Evolutionary conservation across 306 rosid genomes (phyloP).

Genomic region (Pyrus pyrifolia): DNA sequence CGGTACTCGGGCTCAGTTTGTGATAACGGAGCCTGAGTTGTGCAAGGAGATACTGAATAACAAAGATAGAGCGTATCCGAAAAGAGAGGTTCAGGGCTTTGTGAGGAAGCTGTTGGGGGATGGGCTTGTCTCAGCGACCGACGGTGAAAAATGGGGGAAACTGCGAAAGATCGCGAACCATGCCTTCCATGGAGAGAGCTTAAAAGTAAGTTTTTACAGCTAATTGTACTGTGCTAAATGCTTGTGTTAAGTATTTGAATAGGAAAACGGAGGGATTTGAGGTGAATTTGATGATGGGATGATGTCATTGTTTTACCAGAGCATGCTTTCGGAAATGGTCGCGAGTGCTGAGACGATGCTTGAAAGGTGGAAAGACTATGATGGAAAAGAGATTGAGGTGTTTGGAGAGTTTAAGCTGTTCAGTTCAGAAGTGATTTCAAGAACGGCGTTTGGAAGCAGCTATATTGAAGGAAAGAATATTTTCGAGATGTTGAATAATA

Average conservation of each 20-base stretch:
- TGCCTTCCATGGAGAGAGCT: constrained; percentile 36
- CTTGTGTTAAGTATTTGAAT: neutral
- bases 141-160: constrained; percentile 35
- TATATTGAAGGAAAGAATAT: constrained; percentile 18
- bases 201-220: constrained; percentile 23
- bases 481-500: constrained; percentile 9
- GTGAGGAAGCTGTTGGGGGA: constrained; percentile 27
- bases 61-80: constrained; percentile 9
- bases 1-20: constrained; percentile 21
- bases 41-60: constrained; percentile 22
- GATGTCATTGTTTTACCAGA: neutral
- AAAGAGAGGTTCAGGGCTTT: neutral
- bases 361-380: constrained; percentile 15
- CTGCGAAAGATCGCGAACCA: constrained; percentile 28
- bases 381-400: constrained; percentile 25
- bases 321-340: constrained; percentile 26
- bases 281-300: neutral
- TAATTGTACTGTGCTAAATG: neutral
- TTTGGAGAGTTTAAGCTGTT: constrained; percentile 14
- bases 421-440: constrained; percentile 22
- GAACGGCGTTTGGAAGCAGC: constrained; percentile 25
- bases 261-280: too few relatives aligned
- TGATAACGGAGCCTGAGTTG: constrained; percentile 24
- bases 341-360: constrained; percentile 18
- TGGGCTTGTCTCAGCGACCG: constrained; percentile 21